Base-by-base conservation (phyloP, 208 protist species). In the Leishmania amazonensis region DNA sequence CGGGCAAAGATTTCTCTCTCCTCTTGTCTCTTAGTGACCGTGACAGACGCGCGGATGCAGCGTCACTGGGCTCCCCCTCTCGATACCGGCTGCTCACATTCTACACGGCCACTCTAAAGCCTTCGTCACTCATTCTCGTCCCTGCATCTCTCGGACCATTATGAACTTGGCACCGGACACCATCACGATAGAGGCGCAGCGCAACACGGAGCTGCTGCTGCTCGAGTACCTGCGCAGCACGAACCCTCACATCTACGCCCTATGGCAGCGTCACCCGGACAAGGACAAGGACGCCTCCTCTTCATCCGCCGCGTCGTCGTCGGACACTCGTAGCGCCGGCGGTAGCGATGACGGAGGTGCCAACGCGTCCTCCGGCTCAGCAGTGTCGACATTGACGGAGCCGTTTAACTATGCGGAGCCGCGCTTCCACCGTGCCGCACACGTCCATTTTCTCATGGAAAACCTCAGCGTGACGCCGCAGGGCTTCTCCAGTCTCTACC, bases 141-240 rank as follows among this genome's bases (percentile, higher is more conserved):
- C 13, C 57, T 31, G 57, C 24, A 62, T 31, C 17, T 62, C 31
- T 35, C 31, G 6, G 19, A 5, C 24, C 8, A 72, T 17, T 21
- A 87, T 87, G 84, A 80, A 81, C 47, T 51, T 87, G 28, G 76
- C 84, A 17, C 81, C 81, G 24, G 81, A 82, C 6, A 91, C 89
- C 11, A 31, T 57, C 35, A 94, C 90, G 4, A 88, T 85, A 38
- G 73, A 77, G 51, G 83, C 85, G 35, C 92, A 95, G 85, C 87
- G 92, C 71, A 88, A 88, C 51, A 89, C 90, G 19, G 92, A 95
- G 79, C 81, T 93, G 45, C 75, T 82, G 21, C 78, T 95, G 73
- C 83, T 95, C n/a, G 73, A 83, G 24, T 88, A 90, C 40, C 77
- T 94, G n/a, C 77, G 78, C 53, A 57, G 77, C 31, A 88, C 91